Percentiles rank a stretch among this genome's conserved stretches.
phyloP scores from a whole-genome alignment of 495 filamentous ascomycete species.

The Penicillium coffeae region DNA sequence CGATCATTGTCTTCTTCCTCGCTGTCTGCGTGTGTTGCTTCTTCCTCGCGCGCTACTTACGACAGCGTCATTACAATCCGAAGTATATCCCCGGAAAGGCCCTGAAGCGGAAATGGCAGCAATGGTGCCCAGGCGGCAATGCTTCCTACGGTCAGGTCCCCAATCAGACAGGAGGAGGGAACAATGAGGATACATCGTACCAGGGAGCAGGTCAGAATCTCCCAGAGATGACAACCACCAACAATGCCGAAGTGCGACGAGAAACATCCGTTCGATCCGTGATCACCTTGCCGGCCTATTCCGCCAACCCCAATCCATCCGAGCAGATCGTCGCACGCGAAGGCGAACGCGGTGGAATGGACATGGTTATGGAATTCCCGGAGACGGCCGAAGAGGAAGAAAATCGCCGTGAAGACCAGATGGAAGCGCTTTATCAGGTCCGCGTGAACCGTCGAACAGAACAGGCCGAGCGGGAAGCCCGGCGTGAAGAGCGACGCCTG shows the following conservation, averaged over 20 bases:
- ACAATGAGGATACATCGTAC: constrained; percentile 22
- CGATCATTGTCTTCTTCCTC: constrained; percentile 34
- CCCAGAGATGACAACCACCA: constrained; percentile 29
- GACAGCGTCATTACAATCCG: constrained; percentile 47
- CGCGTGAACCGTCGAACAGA: constrained; percentile 74
- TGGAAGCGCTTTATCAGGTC: constrained; percentile 90
- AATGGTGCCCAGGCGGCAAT: constrained; percentile 48
- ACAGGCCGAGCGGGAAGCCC: constrained; percentile 70
- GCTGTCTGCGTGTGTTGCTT: constrained; percentile 40
- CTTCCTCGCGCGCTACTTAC: constrained; percentile 46
- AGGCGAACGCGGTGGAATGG: constrained; percentile 88
- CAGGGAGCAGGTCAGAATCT: constrained; percentile 13
- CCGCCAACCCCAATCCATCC: constrained; percentile 59
- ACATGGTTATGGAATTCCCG: constrained; percentile 82
- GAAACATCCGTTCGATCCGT: constrained; percentile 85
- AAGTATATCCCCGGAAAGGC: constrained; percentile 55
- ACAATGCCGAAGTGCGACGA: constrained; percentile 58
- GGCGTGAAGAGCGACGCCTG: constrained; percentile 59
- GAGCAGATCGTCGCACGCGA: constrained; percentile 88
- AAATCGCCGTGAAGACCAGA: constrained; percentile 77
- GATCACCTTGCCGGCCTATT: constrained; percentile 86
- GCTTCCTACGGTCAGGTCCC: constrained; percentile 39
- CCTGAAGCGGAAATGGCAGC: constrained; percentile 58
- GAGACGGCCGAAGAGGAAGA: constrained; percentile 75
- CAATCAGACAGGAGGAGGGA: constrained; percentile 13